Evolutionary conservation across 164 flowering plant species (phyloP).

Genomic region (Stephania cephalantha): DNA sequence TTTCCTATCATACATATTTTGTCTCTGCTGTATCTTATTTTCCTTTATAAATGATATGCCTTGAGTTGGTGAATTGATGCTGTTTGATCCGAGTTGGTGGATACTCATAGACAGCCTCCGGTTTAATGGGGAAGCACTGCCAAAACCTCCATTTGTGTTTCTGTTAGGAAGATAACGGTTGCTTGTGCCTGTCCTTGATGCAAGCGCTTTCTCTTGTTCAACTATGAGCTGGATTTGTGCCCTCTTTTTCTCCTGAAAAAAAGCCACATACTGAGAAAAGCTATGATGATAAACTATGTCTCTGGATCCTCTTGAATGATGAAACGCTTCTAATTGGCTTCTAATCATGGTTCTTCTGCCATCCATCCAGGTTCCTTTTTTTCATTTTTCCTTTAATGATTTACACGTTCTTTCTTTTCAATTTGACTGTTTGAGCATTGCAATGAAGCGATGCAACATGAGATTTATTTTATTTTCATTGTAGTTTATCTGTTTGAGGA

Average conservation of each 20-base stretch:
- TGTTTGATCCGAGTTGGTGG: constrained; percentile 45
- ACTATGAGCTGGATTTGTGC: constrained; percentile 34
- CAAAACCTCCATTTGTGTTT: constrained; percentile 48
- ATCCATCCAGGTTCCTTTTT: not conserved
- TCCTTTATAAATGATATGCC: constrained; percentile 38
- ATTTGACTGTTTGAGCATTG: not conserved
- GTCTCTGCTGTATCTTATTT: constrained; percentile 29
- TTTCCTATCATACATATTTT: constrained; percentile 21
- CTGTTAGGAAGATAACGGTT: constrained; percentile 37
- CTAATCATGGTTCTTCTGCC: not conserved
- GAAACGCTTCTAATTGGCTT: not conserved
- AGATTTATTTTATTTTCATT: not conserved
- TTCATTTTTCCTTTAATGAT: not conserved
- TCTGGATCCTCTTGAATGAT: not conserved
- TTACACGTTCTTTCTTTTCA: not conserved
- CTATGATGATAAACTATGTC: constrained; percentile 1
- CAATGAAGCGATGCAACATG: not conserved
- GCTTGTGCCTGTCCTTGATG: constrained; percentile 54
- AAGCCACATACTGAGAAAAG: not conserved
- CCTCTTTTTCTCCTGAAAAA: constrained; percentile 57
- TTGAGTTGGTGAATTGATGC: constrained; percentile 40
- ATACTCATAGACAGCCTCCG: constrained; percentile 45
- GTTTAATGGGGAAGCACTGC: constrained; percentile 35
- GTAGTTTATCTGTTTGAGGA: not conserved
- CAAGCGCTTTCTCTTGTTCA: constrained; percentile 40